Evolutionary conservation across 2,329 filamentous ascomycete species (phyloP), one percentile per base, ranked within the genome.

Genomic region (Tolypocladium capitatum): DNA sequence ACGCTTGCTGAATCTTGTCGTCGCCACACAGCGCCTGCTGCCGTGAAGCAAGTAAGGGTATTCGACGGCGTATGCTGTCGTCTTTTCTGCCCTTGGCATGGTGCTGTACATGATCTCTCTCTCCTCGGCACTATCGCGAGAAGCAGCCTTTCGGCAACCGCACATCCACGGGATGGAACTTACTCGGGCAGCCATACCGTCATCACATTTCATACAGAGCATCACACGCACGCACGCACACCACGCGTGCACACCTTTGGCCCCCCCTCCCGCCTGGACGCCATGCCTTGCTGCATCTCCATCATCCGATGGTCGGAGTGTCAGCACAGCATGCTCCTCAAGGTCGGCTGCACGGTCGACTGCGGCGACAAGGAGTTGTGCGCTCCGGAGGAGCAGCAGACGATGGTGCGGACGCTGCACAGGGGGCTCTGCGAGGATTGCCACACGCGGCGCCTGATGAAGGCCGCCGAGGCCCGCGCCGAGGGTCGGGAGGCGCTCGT

Each of bases 211-310:
- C 11, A 7, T 11, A 13, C 10, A 10, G 20, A 38, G 35, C 20
- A 38, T 38, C 35, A 21, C 18, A 21, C 18, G 21, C 18, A 21
- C 35, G 14, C 18, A 21, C 18, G 21, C 18, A 21, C 18, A 18
- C 5, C 20, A 21, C 10, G 14, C 35, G 21, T 38, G 7, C 8
- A 30, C 9, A 30, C 28, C 2, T 30, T 30, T 30, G 8, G 5
- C 28, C 28, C 28, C 28, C 30, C 11, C 5, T 13, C 10, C 11
- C 30, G 28, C 28, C 28, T 30, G 13, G 30, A 21, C 35, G 11
- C 10, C 18, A 63, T 64, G 61, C 57, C 60, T 24, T 64, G 62
- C 53, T 59, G 56, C 46, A 49, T 62, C 36, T 53, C 53, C 40
- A 57, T 61, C 21, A 36, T 62, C 7, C 50, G 54, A 18, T 61